Percentiles rank a stretch among this genome's conserved stretches.
Evolutionary conservation across 2,329 filamentous ascomycete genomes (phyloP).

Genomic region (Colletotrichum sansevieriae): DNA sequence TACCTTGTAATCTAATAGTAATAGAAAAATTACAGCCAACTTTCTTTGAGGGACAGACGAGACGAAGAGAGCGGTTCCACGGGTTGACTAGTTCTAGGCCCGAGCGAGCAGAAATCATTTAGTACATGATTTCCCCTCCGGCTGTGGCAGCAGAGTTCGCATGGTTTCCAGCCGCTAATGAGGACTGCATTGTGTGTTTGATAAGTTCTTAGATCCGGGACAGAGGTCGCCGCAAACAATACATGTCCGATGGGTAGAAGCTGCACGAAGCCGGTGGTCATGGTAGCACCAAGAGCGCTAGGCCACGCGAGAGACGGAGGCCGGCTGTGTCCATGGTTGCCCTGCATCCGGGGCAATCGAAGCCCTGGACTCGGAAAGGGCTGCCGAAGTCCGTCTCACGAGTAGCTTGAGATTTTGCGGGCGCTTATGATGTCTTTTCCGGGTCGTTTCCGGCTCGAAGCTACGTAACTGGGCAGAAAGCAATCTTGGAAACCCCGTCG

Average conservation of each 20-base stretch:
- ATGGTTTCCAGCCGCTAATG: slow-evolving; percentile 5
- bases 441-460: neutral
- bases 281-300: slow-evolving; percentile 3
- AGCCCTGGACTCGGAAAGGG: neutral
- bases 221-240: neutral
- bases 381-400: too few species aligned
- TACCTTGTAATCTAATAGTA: neutral
- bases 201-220: neutral
- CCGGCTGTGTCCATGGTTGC: slow-evolving; percentile 15
- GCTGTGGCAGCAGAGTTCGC: slow-evolving; percentile 10
- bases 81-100: slow-evolving; percentile 4
- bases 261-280: slow-evolving; percentile 5
- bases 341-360: slow-evolving; percentile 15
- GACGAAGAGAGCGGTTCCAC: neutral
- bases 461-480: neutral
- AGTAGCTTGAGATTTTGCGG: too few species aligned
- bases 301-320: slow-evolving; percentile 21
- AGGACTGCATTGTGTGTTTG: slow-evolving; percentile 12
- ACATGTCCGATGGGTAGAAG: neutral
- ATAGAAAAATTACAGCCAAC: neutral
- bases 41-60: neutral
- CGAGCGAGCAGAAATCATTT: slow-evolving; percentile 3
- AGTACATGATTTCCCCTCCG: slow-evolving; percentile 2
- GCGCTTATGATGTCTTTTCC: neutral
- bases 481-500: neutral